Base-by-base conservation (phyloP, 2,329 filamentous ascomycete genomes). In the Hypoxylon sp. region DNA sequence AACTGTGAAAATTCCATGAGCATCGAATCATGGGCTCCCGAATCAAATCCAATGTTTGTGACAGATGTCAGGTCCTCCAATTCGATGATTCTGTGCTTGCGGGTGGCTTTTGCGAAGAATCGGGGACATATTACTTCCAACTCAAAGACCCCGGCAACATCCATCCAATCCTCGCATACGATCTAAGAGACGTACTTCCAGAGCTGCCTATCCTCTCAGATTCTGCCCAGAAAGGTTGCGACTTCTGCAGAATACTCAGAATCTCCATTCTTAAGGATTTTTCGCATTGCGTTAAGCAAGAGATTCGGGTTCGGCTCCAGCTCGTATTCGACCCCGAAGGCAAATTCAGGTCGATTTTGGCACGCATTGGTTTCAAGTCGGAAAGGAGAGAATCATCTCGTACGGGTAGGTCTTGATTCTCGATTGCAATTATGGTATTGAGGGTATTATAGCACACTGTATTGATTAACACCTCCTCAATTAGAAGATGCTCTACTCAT, bases 241-340 rank as follows among this genome's bases (percentile, higher is more conserved):
- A 14, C 6, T 64, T 64, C 17, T 64, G 61, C 30, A 31, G 8
- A 14, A 48, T 58, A 13, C 55, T 58, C 6, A 53, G 14, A 48
- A 3, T 10, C 7, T 56, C 46, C 6, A 37, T 58, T 2, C 46
- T 46, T 6, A 49, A 48, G 17, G 3, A 17, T 30, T 46, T 25
- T 14, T 48, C 40, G 20, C 17, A 61, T n/a, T 31, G 27, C 20
- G n/a, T 30, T 20, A 11, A 14, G 13, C 42, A 33, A 17, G 53
- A 53, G 11, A 35, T 64, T 46, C 44, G 35, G 10, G 17, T 58
- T 33, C 53, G 35, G n/a, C 46, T 64, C n/a, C 61, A 64, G 35
- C 61, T 64, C 8, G 35, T 64, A 13, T 57, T 64, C 37, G 46
- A 46, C 6, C 14, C 54, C 14, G 61, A 58, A 17, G 61, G 61